These are phyloP conservation scores for Candida krabiensis DNA, from an alignment of 805 yeast species.

Conservation along the genomic window DNA sequence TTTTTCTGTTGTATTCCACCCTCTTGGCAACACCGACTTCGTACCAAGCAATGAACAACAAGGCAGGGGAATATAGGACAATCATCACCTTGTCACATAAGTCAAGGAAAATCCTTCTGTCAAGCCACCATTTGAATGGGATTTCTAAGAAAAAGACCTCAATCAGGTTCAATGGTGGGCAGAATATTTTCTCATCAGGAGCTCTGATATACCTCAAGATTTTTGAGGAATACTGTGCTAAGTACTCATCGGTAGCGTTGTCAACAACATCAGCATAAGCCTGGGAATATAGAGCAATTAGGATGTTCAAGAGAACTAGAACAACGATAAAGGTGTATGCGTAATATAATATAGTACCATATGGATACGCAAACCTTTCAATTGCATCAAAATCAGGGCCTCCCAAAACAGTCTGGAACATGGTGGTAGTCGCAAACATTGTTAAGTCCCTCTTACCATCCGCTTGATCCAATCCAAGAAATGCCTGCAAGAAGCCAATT, in stretches of 20 bases:
- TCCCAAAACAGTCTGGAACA: slow-evolving; percentile 72
- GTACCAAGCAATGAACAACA: slow-evolving; percentile 56
- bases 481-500: slow-evolving; percentile 83
- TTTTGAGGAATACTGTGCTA: slow-evolving; percentile 82
- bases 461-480: slow-evolving; percentile 81
- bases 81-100: slow-evolving; percentile 61
- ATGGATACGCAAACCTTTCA: slow-evolving; percentile 77
- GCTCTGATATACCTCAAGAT: slow-evolving; percentile 83
- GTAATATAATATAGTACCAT: slow-evolving; percentile 78
- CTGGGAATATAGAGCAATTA: slow-evolving; percentile 81
- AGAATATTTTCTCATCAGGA: slow-evolving; percentile 82
- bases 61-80: slow-evolving; percentile 65
- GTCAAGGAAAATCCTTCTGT: slow-evolving; percentile 28
- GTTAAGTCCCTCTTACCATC: slow-evolving; percentile 84
- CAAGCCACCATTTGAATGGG: slow-evolving; percentile 39
- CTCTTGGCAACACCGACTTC: slow-evolving; percentile 71
- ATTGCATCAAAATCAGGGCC: slow-evolving; percentile 72
- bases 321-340: slow-evolving; percentile 72
- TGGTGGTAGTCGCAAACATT: slow-evolving; percentile 55
- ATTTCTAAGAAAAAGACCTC: slow-evolving; percentile 56
- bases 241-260: slow-evolving; percentile 80
- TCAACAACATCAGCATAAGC: slow-evolving; percentile 81
- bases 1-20: slow-evolving; percentile 66
- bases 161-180: slow-evolving; percentile 79
- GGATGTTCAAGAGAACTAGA: slow-evolving; percentile 75